These are phyloP conservation scores for Nidularia sp. DNA, from an alignment of 768 basidiomycete genomes.

Conservation along the genomic window DNA sequence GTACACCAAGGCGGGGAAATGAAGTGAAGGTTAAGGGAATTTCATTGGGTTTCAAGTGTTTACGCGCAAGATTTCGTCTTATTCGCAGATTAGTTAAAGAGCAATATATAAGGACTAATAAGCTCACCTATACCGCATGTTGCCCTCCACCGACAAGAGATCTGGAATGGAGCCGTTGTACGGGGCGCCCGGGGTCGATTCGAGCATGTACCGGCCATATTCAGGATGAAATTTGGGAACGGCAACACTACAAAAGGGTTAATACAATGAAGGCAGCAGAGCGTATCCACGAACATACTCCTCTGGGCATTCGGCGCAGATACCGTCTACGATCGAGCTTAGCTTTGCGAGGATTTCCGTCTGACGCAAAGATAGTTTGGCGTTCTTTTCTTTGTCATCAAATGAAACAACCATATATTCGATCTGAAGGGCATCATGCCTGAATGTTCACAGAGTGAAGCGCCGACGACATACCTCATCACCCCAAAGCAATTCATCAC, in stretches of 20 bases:
- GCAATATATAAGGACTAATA: neutral
- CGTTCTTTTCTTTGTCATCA: constrained; percentile 74
- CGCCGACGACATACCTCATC: constrained; percentile 71
- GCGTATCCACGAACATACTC: constrained; percentile 37
- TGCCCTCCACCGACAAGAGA: constrained; percentile 83
- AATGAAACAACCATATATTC: constrained; percentile 95
- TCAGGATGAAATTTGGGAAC: constrained; percentile 96
- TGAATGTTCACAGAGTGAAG: constrained; percentile 1
- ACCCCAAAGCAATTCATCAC: constrained; percentile 95
- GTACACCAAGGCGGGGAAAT: constrained; percentile 89
- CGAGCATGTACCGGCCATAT: constrained; percentile 98
- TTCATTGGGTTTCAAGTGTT: constrained; percentile 81
- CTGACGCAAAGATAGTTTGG: constrained; percentile 89
- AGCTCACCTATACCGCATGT: constrained; percentile 88
- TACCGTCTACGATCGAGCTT: constrained; percentile 59
- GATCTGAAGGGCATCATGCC: constrained; percentile 45
- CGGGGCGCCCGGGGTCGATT: constrained; percentile 94
- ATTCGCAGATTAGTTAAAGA: neutral
- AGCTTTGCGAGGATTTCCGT: constrained; percentile 88
- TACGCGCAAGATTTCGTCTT: constrained; percentile 81
- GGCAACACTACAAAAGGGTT: constrained; percentile 40
- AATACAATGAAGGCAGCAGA: neutral
- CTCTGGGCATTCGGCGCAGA: constrained; percentile 55
- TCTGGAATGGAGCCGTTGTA: constrained; percentile 87
- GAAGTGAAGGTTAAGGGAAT: constrained; percentile 90